phyloP scores from a whole-genome alignment of 2,329 filamentous ascomycete species.

The Chrysoporthe deuterocubensis region DNA sequence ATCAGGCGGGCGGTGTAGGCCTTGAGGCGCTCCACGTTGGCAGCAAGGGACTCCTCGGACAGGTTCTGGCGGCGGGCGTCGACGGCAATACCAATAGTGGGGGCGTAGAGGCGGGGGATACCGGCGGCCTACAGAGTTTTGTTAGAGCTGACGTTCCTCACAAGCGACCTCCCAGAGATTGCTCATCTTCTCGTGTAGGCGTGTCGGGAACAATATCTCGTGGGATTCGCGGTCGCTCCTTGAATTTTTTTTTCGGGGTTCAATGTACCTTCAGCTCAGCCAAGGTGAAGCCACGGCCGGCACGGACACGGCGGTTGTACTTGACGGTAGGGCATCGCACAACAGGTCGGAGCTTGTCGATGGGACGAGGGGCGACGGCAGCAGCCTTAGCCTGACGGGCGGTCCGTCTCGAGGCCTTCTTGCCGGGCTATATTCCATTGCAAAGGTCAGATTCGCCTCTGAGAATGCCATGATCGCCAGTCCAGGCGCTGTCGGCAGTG shows the following conservation, averaged over 20 bases:
- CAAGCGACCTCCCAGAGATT: slow-evolving; percentile 1
- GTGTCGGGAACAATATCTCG: slow-evolving; percentile 4
- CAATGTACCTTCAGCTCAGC: slow-evolving; percentile 91
- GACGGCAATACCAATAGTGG: slow-evolving; percentile 96
- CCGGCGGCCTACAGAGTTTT: slow-evolving; percentile 75
- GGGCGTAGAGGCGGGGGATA: slow-evolving; percentile 90
- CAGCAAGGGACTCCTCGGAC: slow-evolving; percentile 89
- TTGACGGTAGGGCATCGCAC: slow-evolving; percentile 98
- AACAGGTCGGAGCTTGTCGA: slow-evolving; percentile 95
- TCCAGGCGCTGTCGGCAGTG: slow-evolving; percentile 21
- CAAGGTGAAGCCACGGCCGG: slow-evolving; percentile 96
- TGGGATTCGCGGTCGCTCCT: background rate
- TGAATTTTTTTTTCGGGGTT: background rate
- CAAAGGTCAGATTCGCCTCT: slow-evolving; percentile 40
- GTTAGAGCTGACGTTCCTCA: slow-evolving; percentile 38
- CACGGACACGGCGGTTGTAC: slow-evolving; percentile 98
- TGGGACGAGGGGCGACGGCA: slow-evolving; percentile 90
- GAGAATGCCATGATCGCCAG: background rate
- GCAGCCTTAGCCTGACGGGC: slow-evolving; percentile 94
- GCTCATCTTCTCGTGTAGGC: background rate
- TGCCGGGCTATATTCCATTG: slow-evolving; percentile 72
- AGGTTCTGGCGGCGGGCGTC: slow-evolving; percentile 97
- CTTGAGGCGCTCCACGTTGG: slow-evolving; percentile 97
- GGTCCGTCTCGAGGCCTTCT: slow-evolving; percentile 90
- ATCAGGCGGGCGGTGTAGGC: slow-evolving; percentile 96